These are phyloP conservation scores for Takakia lepidozioides DNA, from an alignment of 225 moss, liverwort and hornwort species.

Conservation along the genomic window DNA sequence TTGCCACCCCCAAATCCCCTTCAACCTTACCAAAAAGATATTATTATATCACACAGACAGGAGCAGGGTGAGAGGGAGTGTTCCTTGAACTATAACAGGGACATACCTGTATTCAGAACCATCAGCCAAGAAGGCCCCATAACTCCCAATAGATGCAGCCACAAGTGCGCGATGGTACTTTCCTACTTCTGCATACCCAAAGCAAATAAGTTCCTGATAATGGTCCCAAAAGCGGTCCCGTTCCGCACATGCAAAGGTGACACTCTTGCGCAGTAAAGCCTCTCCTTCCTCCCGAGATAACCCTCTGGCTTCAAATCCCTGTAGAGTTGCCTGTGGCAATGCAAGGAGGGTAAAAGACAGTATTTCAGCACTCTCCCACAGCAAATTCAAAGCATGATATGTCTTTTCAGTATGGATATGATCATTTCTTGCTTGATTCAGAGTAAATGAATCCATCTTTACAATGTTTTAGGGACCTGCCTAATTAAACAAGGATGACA, in stretches of 20 bases:
- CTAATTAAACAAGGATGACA: too few species aligned
- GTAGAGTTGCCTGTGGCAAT: conserved; percentile 63
- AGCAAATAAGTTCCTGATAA: conserved; percentile 33
- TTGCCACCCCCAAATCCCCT: too few species aligned
- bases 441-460: too few species aligned
- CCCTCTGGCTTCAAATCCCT: conserved; percentile 74
- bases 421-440: too few species aligned
- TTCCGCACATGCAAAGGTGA: conserved; percentile 66
- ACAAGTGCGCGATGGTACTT: conserved; percentile 66
- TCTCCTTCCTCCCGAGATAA: conserved; percentile 51
- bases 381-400: too few species aligned
- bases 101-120: conserved; percentile 90
- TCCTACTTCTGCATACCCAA: conserved; percentile 42
- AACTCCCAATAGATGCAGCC: conserved; percentile 91
- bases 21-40: too few species aligned
- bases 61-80: too few species aligned
- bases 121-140: conserved; percentile 95
- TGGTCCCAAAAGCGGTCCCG: conserved; percentile 81
- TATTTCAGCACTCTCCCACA: too few species aligned
- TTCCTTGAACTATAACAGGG: too few species aligned
- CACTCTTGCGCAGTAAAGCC: conserved; percentile 64
- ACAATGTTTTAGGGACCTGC: too few species aligned
- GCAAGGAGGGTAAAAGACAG: conserved; percentile 2
- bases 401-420: too few species aligned
- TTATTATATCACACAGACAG: too few species aligned